Conservation (phyloP, 495 filamentous ascomycete species). For the Platismatia glauca region DNA sequence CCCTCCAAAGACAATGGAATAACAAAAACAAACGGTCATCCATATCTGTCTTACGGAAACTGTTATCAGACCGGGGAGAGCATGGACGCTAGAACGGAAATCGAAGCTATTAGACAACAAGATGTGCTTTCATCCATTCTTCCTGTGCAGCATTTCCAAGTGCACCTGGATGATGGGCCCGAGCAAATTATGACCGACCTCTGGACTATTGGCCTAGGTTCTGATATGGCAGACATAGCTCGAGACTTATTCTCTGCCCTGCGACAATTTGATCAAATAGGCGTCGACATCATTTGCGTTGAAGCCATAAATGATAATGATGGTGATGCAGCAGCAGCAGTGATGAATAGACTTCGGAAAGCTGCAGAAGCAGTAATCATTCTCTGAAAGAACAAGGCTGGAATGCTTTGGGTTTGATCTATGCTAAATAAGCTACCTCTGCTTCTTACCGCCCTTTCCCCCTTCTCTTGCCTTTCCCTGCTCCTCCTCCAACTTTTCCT, state of each 20-base stretch:
- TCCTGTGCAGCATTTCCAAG: constrained; percentile 1
- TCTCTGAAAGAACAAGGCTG: constrained; percentile 20
- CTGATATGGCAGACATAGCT: constrained; percentile 61
- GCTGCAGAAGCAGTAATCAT: constrained; percentile 53
- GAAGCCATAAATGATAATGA: constrained; percentile 74
- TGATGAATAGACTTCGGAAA: constrained; percentile 94
- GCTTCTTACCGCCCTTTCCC: constrained; percentile 38
- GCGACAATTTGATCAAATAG: constrained; percentile 68
- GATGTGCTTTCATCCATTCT: background rate
- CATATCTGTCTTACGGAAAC: background rate
- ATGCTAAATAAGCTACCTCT: constrained; percentile 18
- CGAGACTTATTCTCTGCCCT: constrained; percentile 80
- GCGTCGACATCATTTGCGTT: constrained; percentile 79
- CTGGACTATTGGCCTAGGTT: constrained; percentile 50
- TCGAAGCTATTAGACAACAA: background rate
- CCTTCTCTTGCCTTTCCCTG: constrained; percentile 38
- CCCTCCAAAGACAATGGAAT: background rate
- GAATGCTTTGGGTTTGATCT: background rate
- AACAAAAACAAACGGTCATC: background rate
- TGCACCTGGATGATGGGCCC: background rate
- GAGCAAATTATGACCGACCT: constrained; percentile 2
- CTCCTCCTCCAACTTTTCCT: constrained; percentile 36
- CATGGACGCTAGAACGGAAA: background rate
- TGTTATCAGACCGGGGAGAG: background rate
- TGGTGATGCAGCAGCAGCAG: constrained; percentile 76